These are phyloP conservation scores for Scedosporium apiospermum DNA, from an alignment of 2,329 filamentous ascomycete genomes.

Conservation along the genomic window DNA sequence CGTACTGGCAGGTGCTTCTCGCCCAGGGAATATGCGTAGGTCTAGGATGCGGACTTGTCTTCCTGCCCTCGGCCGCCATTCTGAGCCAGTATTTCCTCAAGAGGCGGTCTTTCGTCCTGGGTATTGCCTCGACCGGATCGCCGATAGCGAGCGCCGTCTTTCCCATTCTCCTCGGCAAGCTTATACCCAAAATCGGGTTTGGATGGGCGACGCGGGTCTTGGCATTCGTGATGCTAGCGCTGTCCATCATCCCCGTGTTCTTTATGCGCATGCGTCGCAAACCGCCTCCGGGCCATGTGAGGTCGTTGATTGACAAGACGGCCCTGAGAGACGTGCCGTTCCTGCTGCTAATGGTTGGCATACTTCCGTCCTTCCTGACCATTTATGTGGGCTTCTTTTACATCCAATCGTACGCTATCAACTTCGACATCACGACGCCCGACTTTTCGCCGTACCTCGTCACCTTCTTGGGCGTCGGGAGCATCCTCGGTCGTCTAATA, in stretches of 20 bases:
- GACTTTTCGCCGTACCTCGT: constrained; percentile 31
- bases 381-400: constrained; percentile 41
- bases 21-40: constrained; percentile 29
- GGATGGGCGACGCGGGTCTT: constrained; percentile 38
- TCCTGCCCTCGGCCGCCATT: constrained; percentile 25
- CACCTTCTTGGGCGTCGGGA: constrained; percentile 33
- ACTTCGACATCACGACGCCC: constrained; percentile 25
- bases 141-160: constrained; percentile 29
- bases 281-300: constrained; percentile 14
- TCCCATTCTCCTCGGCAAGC: constrained; percentile 26
- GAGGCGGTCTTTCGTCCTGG: constrained; percentile 21
- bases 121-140: constrained; percentile 22
- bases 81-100: constrained; percentile 30
- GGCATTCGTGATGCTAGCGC: constrained; percentile 31
- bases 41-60: constrained; percentile 24
- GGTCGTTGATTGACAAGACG: constrained; percentile 6
- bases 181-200: constrained; percentile 44
- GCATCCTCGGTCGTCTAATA: constrained; percentile 33
- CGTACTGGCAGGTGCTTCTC: constrained; percentile 33
- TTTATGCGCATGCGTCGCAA: constrained; percentile 27
- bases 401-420: constrained; percentile 30
- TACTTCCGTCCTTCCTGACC: constrained; percentile 31
- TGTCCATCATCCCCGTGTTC: constrained; percentile 25
- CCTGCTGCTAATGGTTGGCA: constrained; percentile 23
- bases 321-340: constrained; percentile 24